Conservation (phyloP, 1,139 yeast genomes). For the Suhomyces bribrorum region DNA sequence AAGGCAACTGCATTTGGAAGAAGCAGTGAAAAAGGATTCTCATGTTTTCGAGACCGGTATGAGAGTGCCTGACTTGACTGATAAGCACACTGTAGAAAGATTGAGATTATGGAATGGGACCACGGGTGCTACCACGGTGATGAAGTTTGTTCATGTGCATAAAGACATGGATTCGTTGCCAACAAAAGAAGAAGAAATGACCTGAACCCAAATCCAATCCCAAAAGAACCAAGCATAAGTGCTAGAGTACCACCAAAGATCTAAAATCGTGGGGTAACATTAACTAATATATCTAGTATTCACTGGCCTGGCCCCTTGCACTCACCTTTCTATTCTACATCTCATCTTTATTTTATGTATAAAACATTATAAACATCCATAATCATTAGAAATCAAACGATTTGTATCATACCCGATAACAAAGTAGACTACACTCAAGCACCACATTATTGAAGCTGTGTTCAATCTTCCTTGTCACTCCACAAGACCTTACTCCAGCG, state of each 20-base stretch:
- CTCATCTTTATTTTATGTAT: not conserved
- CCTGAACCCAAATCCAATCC: not conserved
- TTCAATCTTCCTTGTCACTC: constrained; percentile 2
- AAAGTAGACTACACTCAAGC: no score
- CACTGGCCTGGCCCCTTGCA: not conserved
- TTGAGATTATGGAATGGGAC: constrained; percentile 80
- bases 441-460: no score
- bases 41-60: constrained; percentile 71
- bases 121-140: constrained; percentile 70
- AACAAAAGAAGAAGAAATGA: constrained; percentile 28
- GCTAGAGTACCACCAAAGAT: not conserved
- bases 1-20: constrained; percentile 67
- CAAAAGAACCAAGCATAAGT: not conserved
- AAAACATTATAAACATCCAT: not conserved
- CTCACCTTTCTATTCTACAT: not conserved
- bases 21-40: constrained; percentile 58
- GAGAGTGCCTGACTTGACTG: constrained; percentile 69
- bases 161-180: constrained; percentile 34
- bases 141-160: constrained; percentile 47
- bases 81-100: constrained; percentile 56
- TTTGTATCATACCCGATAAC: no score
- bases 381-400: not conserved
- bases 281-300: no score
- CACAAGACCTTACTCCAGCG: constrained; percentile 4
- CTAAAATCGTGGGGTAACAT: not conserved